Percentiles rank a stretch among this genome's conserved stretches.
Conservation (phyloP, 2,329 filamentous ascomycete genomes). For the Cadophora sp. region DNA sequence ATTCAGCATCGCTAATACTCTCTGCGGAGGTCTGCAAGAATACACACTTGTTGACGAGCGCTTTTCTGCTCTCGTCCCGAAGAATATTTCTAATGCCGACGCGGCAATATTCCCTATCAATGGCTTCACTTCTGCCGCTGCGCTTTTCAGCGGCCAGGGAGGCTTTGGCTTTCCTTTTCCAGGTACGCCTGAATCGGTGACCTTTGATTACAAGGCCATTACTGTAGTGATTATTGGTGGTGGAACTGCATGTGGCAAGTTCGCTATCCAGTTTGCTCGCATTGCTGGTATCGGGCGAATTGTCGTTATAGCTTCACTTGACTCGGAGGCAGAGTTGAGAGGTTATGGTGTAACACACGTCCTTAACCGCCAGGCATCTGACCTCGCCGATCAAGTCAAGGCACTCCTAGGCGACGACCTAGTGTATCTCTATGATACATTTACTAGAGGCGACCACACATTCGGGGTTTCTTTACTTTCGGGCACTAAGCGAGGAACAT, state of each 20-base stretch:
- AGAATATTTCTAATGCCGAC: constrained; percentile 45
- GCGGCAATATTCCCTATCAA: constrained; percentile 48
- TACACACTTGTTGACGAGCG: constrained; percentile 46
- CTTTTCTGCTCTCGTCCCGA: constrained; percentile 44
- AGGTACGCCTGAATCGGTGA: constrained; percentile 34
- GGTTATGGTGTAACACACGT: constrained; percentile 50
- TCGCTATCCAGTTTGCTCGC: constrained; percentile 45
- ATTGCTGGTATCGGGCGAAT: constrained; percentile 48
- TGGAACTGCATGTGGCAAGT: constrained; percentile 46
- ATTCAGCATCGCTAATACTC: constrained; percentile 16
- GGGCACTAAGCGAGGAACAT: constrained; percentile 44
- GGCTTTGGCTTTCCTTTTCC: constrained; percentile 41
- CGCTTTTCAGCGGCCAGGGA: constrained; percentile 44
- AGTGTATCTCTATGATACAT: constrained; percentile 46
- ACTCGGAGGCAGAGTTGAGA: constrained; percentile 44
- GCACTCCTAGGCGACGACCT: constrained; percentile 49
- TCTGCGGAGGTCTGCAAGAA: constrained; percentile 47
- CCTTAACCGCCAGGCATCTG: constrained; percentile 45
- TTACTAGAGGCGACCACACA: constrained; percentile 31
- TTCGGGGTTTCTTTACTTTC: constrained; percentile 47
- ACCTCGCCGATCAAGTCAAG: constrained; percentile 44
- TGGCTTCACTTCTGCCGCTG: constrained; percentile 44
- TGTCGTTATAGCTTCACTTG: constrained; percentile 42
- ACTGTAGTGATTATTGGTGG: constrained; percentile 46
- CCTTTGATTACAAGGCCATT: constrained; percentile 38